Evolutionary conservation across 2,329 filamentous ascomycete genomes (phyloP), one percentile per base, ranked within the genome.

Genomic region (Penicillium decumbens): DNA sequence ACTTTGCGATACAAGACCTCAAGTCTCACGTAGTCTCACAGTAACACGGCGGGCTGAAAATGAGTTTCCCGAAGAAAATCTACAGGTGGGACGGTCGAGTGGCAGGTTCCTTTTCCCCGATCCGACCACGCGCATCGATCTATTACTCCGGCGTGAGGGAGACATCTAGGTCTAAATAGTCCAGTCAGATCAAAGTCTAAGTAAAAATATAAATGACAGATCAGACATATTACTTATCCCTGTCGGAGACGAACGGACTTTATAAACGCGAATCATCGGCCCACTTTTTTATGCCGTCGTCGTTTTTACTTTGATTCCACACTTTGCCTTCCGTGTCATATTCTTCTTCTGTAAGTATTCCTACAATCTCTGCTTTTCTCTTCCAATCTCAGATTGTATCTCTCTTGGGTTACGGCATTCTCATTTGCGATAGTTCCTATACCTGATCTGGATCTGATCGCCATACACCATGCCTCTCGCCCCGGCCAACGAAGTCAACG

Each of bases 401-500:
- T 15, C 45, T 25, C 20, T 13, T 6, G 10, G 20, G 18, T 18
- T n/a, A 10, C 18, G 15, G 15, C n/a, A 33, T 49, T 38, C 33
- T 49, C 20, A 47, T 37, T 28, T 28, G 15, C 18, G 33, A 20
- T 9, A 37, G 15, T 20, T 10, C 32, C 7, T 20, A 7, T 10
- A 18, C 32, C 10, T 20, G 33, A 20, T 37, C 33, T 18, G 23
- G 33, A 20, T 37, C 4, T 18, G 33, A 12, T 37, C 32, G 10
- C 13, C 23, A 2, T 27, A 49, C 62, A 62, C 51, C 49, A 74
- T 75, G 72, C 71, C 72, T 63, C 65, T 72, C 41, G 64, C 72
- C 47, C 71, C 68, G 44, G 65, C 65, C 33, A 62, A 64, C 25
- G 71, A 74, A 51, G 60, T 70, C 53, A 74, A 68, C 56, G 71